Percentiles rank a stretch among this genome's conserved stretches.
Evolutionary conservation across 768 basidiomycete genomes (phyloP).

Genomic region (Phanerodontia chrysosporium): DNA sequence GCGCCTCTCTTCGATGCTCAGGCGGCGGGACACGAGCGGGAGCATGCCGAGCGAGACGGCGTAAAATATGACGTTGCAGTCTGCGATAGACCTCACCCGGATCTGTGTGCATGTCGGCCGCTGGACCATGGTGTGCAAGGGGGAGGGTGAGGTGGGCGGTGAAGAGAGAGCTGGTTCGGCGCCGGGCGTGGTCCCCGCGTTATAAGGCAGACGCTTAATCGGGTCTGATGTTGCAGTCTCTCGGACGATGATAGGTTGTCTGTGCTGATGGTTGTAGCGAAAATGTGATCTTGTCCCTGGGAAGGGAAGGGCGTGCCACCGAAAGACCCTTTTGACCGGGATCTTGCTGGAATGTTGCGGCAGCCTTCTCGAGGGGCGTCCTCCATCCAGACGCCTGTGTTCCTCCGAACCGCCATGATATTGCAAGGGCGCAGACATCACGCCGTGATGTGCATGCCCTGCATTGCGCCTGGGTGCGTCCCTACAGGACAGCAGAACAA

Average conservation of each 20-base stretch:
- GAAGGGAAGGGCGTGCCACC: not conserved
- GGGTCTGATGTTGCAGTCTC: not conserved
- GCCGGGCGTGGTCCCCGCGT: not conserved
- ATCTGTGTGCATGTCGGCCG: conserved; percentile 63
- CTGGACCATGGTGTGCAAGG: conserved; percentile 41
- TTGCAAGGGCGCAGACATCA: not conserved
- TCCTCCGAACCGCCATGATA: not conserved
- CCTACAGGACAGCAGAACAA: too few species aligned
- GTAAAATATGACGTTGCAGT: conserved; percentile 74
- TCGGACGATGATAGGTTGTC: not conserved
- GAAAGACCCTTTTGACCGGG: not conserved
- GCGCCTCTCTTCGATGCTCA: conserved; percentile 74
- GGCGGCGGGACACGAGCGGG: conserved; percentile 65
- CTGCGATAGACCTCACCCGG: conserved; percentile 58
- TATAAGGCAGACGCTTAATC: not conserved
- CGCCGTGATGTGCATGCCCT: too few species aligned
- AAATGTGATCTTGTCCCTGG: conserved; percentile 2
- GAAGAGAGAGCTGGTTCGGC: not conserved
- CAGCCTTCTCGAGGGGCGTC: not conserved
- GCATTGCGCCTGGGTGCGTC: too few species aligned
- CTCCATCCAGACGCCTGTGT: not conserved
- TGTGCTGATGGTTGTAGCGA: conserved; percentile 4
- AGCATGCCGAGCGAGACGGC: conserved; percentile 55
- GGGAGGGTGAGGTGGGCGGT: not conserved
- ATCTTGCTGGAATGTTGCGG: not conserved